These are phyloP conservation scores for Phoma sp. DNA, from an alignment of 2,329 filamentous ascomycete species.

Conservation along the genomic window DNA sequence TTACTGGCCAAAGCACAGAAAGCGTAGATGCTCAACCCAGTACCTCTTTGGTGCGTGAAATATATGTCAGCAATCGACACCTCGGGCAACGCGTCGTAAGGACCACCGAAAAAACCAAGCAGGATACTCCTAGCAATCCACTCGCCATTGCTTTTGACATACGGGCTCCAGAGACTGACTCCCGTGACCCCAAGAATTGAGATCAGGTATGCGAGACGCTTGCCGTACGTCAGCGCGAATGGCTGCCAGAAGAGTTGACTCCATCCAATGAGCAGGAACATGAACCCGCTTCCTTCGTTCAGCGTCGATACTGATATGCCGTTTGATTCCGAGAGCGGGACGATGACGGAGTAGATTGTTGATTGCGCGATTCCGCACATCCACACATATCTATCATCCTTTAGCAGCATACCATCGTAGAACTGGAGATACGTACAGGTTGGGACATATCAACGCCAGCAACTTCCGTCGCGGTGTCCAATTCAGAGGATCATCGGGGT, in stretches of 20 bases:
- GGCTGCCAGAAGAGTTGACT: constrained; percentile 61
- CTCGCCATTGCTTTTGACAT: constrained; percentile 53
- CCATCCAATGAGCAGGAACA: constrained; percentile 61
- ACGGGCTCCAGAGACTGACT: constrained; percentile 53
- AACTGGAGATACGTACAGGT: constrained; percentile 18
- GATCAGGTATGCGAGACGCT: constrained; percentile 56
- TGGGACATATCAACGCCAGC: constrained; percentile 33
- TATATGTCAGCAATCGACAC: constrained; percentile 54
- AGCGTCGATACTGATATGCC: constrained; percentile 54
- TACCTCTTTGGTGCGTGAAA: constrained; percentile 45
- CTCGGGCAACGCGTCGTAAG: constrained; percentile 58
- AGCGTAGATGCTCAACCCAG: constrained; percentile 42
- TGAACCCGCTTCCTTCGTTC: constrained; percentile 59
- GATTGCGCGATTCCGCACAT: constrained; percentile 58
- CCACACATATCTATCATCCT: constrained; percentile 56
- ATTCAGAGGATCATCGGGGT: constrained; percentile 47
- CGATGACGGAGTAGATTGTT: constrained; percentile 59
- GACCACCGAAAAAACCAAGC: constrained; percentile 56
- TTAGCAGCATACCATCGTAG: constrained; percentile 17
- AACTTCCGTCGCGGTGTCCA: constrained; percentile 39
- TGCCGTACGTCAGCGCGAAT: constrained; percentile 60
- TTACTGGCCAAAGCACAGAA: constrained; percentile 44
- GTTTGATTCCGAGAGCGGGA: constrained; percentile 56
- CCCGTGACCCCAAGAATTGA: constrained; percentile 50
- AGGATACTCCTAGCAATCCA: constrained; percentile 57